Evolutionary conservation across 2,329 filamentous ascomycete genomes (phyloP).

Genomic region (Westerdykella ornata): DNA sequence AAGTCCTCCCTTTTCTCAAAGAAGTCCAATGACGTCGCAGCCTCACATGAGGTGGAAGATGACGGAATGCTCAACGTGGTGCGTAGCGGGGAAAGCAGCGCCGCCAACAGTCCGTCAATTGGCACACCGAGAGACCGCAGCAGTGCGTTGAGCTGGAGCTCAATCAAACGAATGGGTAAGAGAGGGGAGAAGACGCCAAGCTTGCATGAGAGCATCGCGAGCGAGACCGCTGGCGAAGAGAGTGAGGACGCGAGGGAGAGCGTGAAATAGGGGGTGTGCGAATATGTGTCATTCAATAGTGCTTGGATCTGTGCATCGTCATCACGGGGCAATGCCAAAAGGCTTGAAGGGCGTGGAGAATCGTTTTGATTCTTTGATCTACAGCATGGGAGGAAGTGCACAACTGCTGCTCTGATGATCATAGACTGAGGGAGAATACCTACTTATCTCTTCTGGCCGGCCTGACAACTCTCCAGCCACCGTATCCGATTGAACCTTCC

Average conservation of each 20-base stretch:
- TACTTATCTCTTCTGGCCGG: too few relatives aligned
- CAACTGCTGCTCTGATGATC: too few relatives aligned
- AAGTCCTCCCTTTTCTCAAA: slow-evolving; percentile 30
- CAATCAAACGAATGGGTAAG: slow-evolving; percentile 40
- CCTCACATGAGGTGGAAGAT: slow-evolving; percentile 38
- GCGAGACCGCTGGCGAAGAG: slow-evolving; percentile 36
- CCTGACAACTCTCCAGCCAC: too few relatives aligned
- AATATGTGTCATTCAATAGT: too few relatives aligned
- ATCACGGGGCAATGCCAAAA: too few relatives aligned
- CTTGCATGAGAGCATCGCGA: slow-evolving; percentile 43
- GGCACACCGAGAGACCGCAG: slow-evolving; percentile 35
- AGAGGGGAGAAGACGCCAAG: slow-evolving; percentile 42
- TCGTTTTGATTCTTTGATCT: too few relatives aligned
- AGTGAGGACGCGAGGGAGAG: slow-evolving; percentile 16
- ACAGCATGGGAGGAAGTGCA: too few relatives aligned
- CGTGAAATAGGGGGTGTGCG: too few relatives aligned
- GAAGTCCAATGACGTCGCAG: slow-evolving; percentile 30
- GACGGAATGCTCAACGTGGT: slow-evolving; percentile 18
- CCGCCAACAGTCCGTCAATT: slow-evolving; percentile 32
- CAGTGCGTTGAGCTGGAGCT: slow-evolving; percentile 41
- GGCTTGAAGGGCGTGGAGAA: too few relatives aligned
- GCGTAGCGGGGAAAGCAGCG: slow-evolving; percentile 24
- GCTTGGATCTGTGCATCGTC: too few relatives aligned
- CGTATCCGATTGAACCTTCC: too few relatives aligned
- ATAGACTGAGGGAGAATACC: too few relatives aligned